Evolutionary conservation across 257 asterid species (phyloP).

Genomic region (Rhazya stricta): DNA sequence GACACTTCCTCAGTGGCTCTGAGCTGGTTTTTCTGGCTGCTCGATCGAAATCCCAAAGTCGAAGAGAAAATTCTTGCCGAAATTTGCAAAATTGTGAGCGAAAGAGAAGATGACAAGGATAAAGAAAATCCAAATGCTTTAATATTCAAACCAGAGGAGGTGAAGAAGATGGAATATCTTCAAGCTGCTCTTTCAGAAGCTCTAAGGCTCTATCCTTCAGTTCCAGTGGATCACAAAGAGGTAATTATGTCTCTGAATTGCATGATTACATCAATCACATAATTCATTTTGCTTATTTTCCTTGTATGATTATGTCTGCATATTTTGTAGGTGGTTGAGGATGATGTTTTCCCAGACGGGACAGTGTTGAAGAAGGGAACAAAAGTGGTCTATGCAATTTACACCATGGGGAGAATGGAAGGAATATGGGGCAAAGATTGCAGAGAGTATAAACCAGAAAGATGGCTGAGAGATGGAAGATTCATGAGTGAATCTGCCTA

Average conservation of each 20-base stretch:
- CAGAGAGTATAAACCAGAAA: slow-evolving; percentile 73
- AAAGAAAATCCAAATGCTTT: slow-evolving; percentile 10
- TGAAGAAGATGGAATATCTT: slow-evolving; percentile 92
- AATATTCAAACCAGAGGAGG: slow-evolving; percentile 74
- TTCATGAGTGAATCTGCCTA: slow-evolving; percentile 88
- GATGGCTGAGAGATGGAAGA: slow-evolving; percentile 81
- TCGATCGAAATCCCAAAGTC: slow-evolving; percentile 48
- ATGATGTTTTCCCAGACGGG: slow-evolving; percentile 86
- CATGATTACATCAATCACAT: neutral
- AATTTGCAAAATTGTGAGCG: slow-evolving; percentile 48
- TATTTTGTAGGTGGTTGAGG: slow-evolving; percentile 58
- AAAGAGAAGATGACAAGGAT: slow-evolving; percentile 30
- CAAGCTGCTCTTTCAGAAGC: slow-evolving; percentile 94
- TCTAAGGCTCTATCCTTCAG: slow-evolving; percentile 86
- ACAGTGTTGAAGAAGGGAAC: slow-evolving; percentile 79
- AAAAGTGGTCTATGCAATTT: slow-evolving; percentile 84
- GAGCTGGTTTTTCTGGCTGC: slow-evolving; percentile 95
- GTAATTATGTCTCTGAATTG: slow-evolving; percentile 22
- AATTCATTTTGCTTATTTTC: neutral
- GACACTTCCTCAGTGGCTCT: slow-evolving; percentile 96
- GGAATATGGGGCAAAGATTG: slow-evolving; percentile 87
- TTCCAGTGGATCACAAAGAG: slow-evolving; percentile 98
- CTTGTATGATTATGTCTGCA: neutral
- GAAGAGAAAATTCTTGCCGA: slow-evolving; percentile 68
- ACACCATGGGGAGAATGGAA: slow-evolving; percentile 92